Evolutionary conservation across 2,329 filamentous ascomycete genomes (phyloP), one percentile per base, ranked within the genome.

Genomic region (Aspergillus calidoustus): DNA sequence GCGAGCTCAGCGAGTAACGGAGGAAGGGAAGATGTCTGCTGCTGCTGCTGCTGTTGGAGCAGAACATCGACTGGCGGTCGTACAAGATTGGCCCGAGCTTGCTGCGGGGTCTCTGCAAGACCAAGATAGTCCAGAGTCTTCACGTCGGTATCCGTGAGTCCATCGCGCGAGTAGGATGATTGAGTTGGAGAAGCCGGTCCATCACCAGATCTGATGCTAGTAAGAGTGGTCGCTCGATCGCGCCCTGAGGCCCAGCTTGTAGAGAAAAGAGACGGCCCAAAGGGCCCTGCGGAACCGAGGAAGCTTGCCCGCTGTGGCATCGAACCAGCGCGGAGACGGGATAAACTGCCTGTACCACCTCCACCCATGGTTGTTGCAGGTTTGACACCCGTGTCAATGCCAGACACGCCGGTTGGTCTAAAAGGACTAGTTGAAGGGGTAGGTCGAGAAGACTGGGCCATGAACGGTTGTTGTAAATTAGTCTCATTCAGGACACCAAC

Each of bases 91-190:
- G 91, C 89, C 65, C 89, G 87, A 63, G 87, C 83, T 57, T 91
- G 90, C 74, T 96, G 92, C 22, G 95, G 94, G 17, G 93, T 96
- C 77, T 98, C 95, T 34, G 93, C 94, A 54, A 99, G 85, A 52
- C 95, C 95, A 63, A 99, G 87, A 74, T 99, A 99, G 76, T 99
- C 95, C 69, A 99, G 81, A 2, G 95, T 99, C 72, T 92, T 91
- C 68, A 97, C 92, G 74, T 97, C 93, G 31, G 89, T 91, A 72
- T 98, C 94, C 19, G 88, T 90, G 50, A 89, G 86, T 31, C 92
- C 93, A 71, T 97, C 93, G 68, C 89, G 88, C 11, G 92, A 96
- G 73, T 94, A 94, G 1, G 91, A 88, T 7, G 92, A 96, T 71
- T 93, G 91, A 15, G 91, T 87, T 1, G 94, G 94, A 15, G 94